phyloP scores from a whole-genome alignment of 2,329 filamentous ascomycete genomes.

The Alternaria alternata region DNA sequence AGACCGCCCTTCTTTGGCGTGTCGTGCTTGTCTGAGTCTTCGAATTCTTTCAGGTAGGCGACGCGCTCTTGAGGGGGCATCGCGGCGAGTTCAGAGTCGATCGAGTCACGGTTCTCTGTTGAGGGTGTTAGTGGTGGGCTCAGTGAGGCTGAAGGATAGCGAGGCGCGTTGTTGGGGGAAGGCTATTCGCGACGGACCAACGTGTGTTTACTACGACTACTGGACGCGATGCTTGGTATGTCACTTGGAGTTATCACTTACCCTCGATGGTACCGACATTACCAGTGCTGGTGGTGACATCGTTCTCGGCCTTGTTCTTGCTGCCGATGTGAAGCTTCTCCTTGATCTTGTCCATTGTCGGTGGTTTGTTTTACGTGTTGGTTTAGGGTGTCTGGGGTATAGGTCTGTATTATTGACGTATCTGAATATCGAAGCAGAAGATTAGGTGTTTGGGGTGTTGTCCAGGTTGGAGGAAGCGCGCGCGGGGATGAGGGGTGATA shows the following conservation, averaged over 20 bases:
- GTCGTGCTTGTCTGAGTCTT: slow-evolving; percentile 45
- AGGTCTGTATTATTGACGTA: not conserved
- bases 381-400: slow-evolving; percentile 1
- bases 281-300: slow-evolving; percentile 15
- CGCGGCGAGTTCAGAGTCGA: slow-evolving; percentile 45
- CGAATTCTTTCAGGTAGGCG: slow-evolving; percentile 47
- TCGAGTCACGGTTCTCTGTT: slow-evolving; percentile 40
- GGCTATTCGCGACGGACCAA: not conserved
- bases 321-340: slow-evolving; percentile 47
- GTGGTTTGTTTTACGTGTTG: not conserved
- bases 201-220: not conserved
- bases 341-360: slow-evolving; percentile 47
- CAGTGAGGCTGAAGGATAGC: not conserved
- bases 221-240: not conserved
- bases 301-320: slow-evolving; percentile 42
- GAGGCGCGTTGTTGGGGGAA: not conserved
- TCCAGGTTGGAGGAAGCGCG: slow-evolving; percentile 10
- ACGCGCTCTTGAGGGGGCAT: slow-evolving; percentile 46
- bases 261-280: slow-evolving; percentile 32
- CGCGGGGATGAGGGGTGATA: slow-evolving; percentile 22
- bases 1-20: slow-evolving; percentile 44
- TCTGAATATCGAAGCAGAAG: slow-evolving; percentile 1
- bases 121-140: not conserved
- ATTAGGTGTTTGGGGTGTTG: slow-evolving; percentile 12
- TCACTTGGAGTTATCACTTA: slow-evolving; percentile 11